phyloP scores from a whole-genome alignment of 2,329 filamentous ascomycete species.

The Xylaria sp. region DNA sequence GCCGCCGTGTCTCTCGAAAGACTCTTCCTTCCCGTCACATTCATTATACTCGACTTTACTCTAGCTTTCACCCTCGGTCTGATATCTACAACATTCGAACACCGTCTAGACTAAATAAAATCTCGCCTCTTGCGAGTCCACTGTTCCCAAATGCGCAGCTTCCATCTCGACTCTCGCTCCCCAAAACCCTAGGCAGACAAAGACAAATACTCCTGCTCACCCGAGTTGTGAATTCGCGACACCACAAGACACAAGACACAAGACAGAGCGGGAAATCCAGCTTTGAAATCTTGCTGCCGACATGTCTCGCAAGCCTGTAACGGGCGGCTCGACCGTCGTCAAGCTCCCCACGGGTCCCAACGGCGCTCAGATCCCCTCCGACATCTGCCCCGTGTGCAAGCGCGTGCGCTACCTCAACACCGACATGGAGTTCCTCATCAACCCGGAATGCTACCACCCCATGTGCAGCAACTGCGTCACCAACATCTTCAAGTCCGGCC shows the following conservation, averaged over 20 bases:
- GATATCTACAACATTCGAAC: neutral
- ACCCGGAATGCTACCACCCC: conserved; percentile 97
- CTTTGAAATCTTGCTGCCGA: conserved; percentile 2
- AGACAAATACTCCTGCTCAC: too few species aligned
- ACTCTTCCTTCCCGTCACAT: neutral
- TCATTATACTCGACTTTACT: neutral
- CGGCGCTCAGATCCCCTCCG: conserved; percentile 49
- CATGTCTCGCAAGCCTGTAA: conserved; percentile 47
- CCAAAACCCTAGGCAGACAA: neutral
- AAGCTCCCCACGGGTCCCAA: conserved; percentile 18
- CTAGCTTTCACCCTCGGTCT: neutral
- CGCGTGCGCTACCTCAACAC: conserved; percentile 94
- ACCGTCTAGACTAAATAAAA: too few species aligned
- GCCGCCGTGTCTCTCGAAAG: neutral
- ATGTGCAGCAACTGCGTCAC: conserved; percentile 98
- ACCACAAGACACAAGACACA: neutral
- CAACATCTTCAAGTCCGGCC: conserved; percentile 89
- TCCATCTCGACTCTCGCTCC: neutral
- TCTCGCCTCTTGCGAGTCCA: conserved; percentile 9
- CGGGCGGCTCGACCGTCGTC: conserved; percentile 30
- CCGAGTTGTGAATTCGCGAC: neutral
- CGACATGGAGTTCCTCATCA: conserved; percentile 93
- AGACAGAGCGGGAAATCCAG: neutral
- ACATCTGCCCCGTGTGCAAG: conserved; percentile 97
- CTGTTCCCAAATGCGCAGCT: conserved; percentile 15